These are phyloP conservation scores for Cercophora scortea DNA, from an alignment of 495 filamentous ascomycete species.

Conservation along the genomic window DNA sequence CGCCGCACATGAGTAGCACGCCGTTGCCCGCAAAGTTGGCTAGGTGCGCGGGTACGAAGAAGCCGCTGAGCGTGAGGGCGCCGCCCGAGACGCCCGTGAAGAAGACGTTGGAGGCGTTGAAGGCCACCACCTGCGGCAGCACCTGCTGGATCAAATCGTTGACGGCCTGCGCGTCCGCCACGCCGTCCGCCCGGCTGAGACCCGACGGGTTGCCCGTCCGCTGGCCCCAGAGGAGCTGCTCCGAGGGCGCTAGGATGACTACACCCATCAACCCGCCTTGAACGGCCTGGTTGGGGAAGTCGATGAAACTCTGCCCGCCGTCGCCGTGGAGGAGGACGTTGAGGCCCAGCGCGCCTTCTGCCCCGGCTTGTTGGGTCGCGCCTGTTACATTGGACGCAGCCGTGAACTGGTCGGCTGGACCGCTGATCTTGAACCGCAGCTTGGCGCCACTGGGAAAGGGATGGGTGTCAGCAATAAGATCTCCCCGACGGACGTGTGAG, in stretches of 20 bases:
- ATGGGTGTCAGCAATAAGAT: neutral
- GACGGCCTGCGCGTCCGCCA: conserved; percentile 39
- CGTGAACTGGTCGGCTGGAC: conserved; percentile 38
- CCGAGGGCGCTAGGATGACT: conserved; percentile 37
- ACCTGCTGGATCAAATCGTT: conserved; percentile 30
- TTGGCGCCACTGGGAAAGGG: conserved; percentile 28
- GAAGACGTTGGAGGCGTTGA: conserved; percentile 32
- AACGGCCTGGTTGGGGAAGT: conserved; percentile 46
- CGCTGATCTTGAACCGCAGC: conserved; percentile 41
- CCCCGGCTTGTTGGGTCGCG: conserved; percentile 15
- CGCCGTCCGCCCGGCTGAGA: conserved; percentile 40
- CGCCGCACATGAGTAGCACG: conserved; percentile 43
- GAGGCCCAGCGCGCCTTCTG: conserved; percentile 28
- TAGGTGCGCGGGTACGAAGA: conserved; percentile 42
- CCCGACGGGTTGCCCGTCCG: conserved; percentile 37
- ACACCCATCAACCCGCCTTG: conserved; percentile 38
- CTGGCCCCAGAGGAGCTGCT: conserved; percentile 46
- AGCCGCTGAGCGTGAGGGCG: conserved; percentile 35
- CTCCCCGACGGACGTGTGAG: neutral
- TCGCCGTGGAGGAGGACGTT: conserved; percentile 47
- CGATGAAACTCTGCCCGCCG: conserved; percentile 50
- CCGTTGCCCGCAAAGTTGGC: conserved; percentile 27
- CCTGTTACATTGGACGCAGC: conserved; percentile 31
- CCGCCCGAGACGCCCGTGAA: conserved; percentile 44
- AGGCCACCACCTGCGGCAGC: conserved; percentile 37